Conservation (phyloP, 345 rosid genomes). For the Citrus inodora region DNA sequence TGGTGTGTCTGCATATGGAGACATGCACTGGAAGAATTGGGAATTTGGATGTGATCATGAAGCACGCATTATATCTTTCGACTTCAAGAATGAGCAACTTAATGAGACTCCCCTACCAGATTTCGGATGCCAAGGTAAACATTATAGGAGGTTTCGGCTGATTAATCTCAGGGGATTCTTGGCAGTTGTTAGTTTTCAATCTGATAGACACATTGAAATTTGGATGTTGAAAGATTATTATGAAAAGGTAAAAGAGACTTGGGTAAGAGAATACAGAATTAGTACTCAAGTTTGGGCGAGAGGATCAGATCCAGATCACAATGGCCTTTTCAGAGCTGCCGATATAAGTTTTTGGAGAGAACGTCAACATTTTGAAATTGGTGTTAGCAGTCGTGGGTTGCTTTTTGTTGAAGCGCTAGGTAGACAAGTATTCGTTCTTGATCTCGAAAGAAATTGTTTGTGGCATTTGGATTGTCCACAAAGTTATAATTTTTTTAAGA, state of each 20-base stretch:
- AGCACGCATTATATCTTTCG: not conserved
- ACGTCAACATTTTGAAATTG: too few species aligned
- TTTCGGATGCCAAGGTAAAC: not conserved
- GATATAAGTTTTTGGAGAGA: too few species aligned
- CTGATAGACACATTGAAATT: not conserved
- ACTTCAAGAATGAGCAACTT: not conserved
- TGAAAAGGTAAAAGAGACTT: not conserved
- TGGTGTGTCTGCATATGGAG: not conserved
- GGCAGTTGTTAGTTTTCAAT: not conserved
- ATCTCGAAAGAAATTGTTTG: not conserved
- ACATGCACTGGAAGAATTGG: not conserved
- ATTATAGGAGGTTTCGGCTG: not conserved
- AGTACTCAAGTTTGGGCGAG: not conserved
- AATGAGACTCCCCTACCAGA: not conserved
- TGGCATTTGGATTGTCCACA: not conserved
- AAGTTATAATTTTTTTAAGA: too few species aligned
- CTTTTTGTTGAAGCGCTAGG: not conserved
- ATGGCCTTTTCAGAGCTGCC: too few species aligned
- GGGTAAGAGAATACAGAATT: not conserved
- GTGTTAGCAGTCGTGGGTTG: not conserved
- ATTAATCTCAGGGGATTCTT: not conserved
- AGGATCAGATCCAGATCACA: not conserved
- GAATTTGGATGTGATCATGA: not conserved
- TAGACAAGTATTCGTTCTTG: not conserved
- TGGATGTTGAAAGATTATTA: not conserved